phyloP scores from a whole-genome alignment of 2,329 filamentous ascomycete genomes.

The Paecilomyces niveus region DNA sequence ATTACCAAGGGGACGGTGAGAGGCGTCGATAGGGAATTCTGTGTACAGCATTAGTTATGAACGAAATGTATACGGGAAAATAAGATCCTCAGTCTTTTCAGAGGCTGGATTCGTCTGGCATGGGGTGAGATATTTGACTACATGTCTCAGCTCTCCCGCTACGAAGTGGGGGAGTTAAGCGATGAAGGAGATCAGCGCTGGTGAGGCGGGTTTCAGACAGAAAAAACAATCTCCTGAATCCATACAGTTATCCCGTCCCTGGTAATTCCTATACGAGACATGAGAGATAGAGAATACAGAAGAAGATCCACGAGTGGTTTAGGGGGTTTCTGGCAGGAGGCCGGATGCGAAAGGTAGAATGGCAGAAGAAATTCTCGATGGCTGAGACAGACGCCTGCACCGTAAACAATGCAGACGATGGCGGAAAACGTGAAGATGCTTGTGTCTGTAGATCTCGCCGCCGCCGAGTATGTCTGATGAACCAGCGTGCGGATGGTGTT shows the following conservation, averaged over 20 bases:
- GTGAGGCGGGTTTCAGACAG: not conserved
- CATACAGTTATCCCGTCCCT: not conserved
- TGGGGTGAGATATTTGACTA: not conserved
- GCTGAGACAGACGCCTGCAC: not conserved
- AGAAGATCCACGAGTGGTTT: not conserved
- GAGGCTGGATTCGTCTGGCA: not conserved
- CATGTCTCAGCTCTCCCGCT: not conserved
- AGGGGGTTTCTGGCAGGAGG: not conserved
- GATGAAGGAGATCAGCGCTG: not conserved
- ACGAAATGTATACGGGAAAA: not conserved
- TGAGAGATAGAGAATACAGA: not conserved
- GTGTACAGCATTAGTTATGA: not conserved
- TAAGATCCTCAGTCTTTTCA: not conserved
- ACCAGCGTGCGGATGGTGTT: not conserved
- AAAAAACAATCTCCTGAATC: not conserved
- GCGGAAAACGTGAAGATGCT: not conserved
- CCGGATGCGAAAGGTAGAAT: not conserved
- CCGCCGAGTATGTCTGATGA: not conserved
- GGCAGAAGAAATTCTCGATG: not conserved
- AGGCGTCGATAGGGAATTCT: not conserved
- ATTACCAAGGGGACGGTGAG: not conserved
- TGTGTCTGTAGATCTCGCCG: not conserved
- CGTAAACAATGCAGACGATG: not conserved
- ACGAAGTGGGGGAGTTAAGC: not conserved
- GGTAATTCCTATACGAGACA: not conserved